These are phyloP conservation scores for Gossypium australe DNA, from an alignment of 345 rosid species.

Conservation along the genomic window DNA sequence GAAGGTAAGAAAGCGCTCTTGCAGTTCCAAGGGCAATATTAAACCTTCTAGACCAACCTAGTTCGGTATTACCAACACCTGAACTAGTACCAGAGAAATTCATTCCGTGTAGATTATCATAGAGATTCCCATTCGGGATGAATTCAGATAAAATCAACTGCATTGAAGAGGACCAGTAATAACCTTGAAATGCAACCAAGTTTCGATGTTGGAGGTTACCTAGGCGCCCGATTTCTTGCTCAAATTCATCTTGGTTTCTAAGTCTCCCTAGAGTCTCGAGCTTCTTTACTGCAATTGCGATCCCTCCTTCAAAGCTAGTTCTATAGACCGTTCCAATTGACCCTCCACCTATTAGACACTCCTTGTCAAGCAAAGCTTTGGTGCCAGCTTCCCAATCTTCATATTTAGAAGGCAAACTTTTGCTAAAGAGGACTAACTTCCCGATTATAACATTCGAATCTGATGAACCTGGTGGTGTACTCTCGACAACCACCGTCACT, in stretches of 20 bases:
- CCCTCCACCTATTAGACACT: slow-evolving; percentile 76
- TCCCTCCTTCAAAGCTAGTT: slow-evolving; percentile 78
- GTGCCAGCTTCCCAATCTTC: slow-evolving; percentile 98
- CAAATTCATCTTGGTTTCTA: slow-evolving; percentile 86
- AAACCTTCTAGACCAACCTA: slow-evolving; percentile 82
- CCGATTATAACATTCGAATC: slow-evolving; percentile 72
- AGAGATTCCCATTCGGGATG: slow-evolving; percentile 67
- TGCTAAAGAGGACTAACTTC: slow-evolving; percentile 89
- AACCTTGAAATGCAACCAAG: slow-evolving; percentile 81
- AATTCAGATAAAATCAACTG: slow-evolving; percentile 76
- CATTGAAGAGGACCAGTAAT: slow-evolving; percentile 83
- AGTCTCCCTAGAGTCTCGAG: slow-evolving; percentile 82
- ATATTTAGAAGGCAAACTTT: slow-evolving; percentile 80
- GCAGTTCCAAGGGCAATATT: slow-evolving; percentile 85
- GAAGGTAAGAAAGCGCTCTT: slow-evolving; percentile 82
- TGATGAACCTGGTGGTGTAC: slow-evolving; percentile 71
- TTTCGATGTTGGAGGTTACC: slow-evolving; percentile 68
- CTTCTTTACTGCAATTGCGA: slow-evolving; percentile 91
- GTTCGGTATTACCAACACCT: slow-evolving; percentile 52
- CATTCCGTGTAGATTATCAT: slow-evolving; percentile 64
- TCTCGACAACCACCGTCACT: slow-evolving; percentile 48
- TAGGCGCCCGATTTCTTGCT: slow-evolving; percentile 76
- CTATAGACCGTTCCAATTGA: slow-evolving; percentile 80
- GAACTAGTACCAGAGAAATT: slow-evolving; percentile 57
- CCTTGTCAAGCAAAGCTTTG: slow-evolving; percentile 88